These are phyloP conservation scores for Posidonia oceanica DNA, from an alignment of 116 monocot species.

Conservation along the genomic window DNA sequence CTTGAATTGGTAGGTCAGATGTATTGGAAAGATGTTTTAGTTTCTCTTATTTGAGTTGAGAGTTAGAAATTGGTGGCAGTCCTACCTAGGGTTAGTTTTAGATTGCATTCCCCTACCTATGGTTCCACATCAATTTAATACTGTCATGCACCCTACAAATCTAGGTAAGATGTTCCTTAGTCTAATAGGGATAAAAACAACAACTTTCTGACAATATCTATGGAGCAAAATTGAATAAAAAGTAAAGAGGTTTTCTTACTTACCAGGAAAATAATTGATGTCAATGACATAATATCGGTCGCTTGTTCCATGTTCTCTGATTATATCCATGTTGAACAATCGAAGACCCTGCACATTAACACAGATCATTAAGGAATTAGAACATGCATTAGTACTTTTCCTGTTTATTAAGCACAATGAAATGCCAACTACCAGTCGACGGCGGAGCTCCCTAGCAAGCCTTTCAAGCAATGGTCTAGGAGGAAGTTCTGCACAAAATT, in stretches of 20 bases:
- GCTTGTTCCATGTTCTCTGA: conserved; percentile 66
- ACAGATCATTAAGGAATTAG: background rate
- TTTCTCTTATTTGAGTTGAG: too few species aligned
- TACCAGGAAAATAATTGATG: conserved; percentile 95
- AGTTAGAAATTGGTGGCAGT: background rate
- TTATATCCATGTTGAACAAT: conserved; percentile 96
- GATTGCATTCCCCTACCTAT: background rate
- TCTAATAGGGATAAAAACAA: too few species aligned
- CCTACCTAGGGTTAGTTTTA: background rate
- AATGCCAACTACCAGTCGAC: conserved; percentile 39
- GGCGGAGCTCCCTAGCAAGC: conserved; percentile 71
- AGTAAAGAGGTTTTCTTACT: conserved; percentile 5
- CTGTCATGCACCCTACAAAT: background rate
- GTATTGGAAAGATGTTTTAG: too few species aligned
- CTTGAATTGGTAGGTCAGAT: too few species aligned
- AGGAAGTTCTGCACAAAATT: conserved; percentile 54
- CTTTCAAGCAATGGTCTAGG: conserved; percentile 74
- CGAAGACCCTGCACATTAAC: conserved; percentile 50
- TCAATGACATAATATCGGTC: conserved; percentile 90
- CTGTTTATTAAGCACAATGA: background rate
- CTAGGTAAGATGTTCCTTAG: too few species aligned
- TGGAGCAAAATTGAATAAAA: background rate
- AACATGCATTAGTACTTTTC: background rate
- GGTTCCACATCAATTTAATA: background rate
- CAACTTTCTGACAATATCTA: background rate